Conservation (phyloP, 352 stramenopile species). For the Albugo laibachii region DNA sequence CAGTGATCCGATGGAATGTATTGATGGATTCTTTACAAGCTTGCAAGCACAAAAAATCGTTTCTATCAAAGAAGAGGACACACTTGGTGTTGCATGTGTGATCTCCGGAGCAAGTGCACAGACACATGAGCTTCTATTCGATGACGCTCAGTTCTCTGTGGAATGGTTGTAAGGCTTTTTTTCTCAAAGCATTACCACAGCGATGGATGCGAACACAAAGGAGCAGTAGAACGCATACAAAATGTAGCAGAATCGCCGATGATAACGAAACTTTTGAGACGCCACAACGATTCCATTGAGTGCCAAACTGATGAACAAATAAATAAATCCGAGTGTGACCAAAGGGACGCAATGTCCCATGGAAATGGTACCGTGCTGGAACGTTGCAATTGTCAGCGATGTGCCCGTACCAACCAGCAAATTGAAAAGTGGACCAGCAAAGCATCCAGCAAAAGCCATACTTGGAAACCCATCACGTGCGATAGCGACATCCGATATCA, state of each 20-base stretch:
- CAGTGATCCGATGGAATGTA: too few relatives aligned
- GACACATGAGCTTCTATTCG: too few relatives aligned
- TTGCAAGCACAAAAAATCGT: too few relatives aligned
- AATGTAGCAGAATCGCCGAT: conserved; percentile 30
- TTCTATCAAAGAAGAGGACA: too few relatives aligned
- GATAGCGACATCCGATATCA: conserved; percentile 64
- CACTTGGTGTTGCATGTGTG: too few relatives aligned
- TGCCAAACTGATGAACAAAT: conserved; percentile 35
- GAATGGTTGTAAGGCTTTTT: too few relatives aligned
- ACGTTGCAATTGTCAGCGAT: conserved; percentile 38
- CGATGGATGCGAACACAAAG: conserved; percentile 46
- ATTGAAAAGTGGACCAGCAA: conserved; percentile 68
- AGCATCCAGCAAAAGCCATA: conserved; percentile 70
- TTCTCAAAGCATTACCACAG: conserved; percentile 12
- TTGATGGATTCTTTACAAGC: too few relatives aligned
- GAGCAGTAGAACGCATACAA: conserved; percentile 33
- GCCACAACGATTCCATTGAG: conserved; percentile 39
- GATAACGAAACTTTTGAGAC: conserved; percentile 39
- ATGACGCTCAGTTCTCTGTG: too few relatives aligned
- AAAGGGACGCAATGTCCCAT: conserved; percentile 33
- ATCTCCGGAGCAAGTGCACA: too few relatives aligned
- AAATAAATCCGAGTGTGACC: conserved; percentile 46
- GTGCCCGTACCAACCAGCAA: conserved; percentile 47
- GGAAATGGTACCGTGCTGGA: conserved; percentile 18
- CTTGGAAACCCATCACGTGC: conserved; percentile 57